A percentile compares a stretch with the other conserved stretches of the same genome.
Evolutionary conservation across 2,329 filamentous ascomycete genomes (phyloP).

Genomic region (Decorospora gaudefroyi): DNA sequence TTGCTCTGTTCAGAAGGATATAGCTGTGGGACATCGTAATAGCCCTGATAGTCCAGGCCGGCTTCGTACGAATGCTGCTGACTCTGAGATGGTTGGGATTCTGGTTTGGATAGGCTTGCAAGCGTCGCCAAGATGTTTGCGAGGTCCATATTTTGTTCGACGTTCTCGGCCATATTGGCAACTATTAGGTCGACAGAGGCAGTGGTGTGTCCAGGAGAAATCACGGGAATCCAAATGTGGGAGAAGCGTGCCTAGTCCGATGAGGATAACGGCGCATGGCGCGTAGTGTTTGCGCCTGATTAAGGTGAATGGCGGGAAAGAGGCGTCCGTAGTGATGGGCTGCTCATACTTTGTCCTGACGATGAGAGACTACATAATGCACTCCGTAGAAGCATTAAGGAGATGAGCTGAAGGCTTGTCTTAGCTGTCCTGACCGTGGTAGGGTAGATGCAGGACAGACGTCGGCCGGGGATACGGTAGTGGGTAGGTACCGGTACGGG

Average conservation of each 20-base stretch:
- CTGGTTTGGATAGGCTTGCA: slow-evolving; percentile 34
- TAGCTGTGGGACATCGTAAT: slow-evolving; percentile 6
- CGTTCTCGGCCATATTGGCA: slow-evolving; percentile 40
- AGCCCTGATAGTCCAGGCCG: slow-evolving; percentile 7
- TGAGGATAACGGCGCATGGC: slow-evolving; percentile 14
- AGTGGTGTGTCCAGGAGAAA: neutral
- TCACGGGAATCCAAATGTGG: neutral
- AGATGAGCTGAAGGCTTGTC: neutral
- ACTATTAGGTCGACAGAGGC: neutral
- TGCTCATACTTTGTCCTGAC: neutral
- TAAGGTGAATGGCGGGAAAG: slow-evolving; percentile 12
- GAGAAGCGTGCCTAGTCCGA: neutral
- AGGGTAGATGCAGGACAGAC: slow-evolving; percentile 12
- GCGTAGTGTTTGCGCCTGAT: slow-evolving; percentile 13
- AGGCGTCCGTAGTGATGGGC: slow-evolving; percentile 1
- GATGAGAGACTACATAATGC: too few relatives aligned
- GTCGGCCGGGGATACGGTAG: slow-evolving; percentile 15
- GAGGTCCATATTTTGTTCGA: slow-evolving; percentile 35
- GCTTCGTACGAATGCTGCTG: slow-evolving; percentile 15
- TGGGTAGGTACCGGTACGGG: too few relatives aligned
- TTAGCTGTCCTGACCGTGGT: slow-evolving; percentile 4
- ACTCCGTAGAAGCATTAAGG: too few relatives aligned
- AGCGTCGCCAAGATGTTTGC: slow-evolving; percentile 45
- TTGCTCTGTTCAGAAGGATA: slow-evolving; percentile 6
- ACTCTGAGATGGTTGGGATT: slow-evolving; percentile 17